Evolutionary conservation across 768 basidiomycete species (phyloP), one percentile per base, ranked within the genome.

Genomic region (Dendrothele bispora): DNA sequence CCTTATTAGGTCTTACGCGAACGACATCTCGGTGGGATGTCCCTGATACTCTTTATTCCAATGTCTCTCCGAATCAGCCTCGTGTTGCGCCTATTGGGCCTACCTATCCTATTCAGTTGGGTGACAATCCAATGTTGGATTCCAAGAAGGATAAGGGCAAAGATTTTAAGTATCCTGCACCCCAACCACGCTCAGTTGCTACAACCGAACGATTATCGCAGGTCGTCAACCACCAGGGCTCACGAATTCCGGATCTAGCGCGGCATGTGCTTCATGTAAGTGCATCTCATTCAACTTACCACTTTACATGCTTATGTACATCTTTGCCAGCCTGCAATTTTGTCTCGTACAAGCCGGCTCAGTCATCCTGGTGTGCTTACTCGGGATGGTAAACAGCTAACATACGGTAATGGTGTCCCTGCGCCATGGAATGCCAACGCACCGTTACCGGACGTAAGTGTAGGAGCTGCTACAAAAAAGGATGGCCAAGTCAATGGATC

Each of bases 191-290:
- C 29, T 68, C 74, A 22, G 72, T 79, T 10, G 65, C 71, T 15
- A 63, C 66, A 1, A 64, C 55, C 5, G 78, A 78, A 49, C 75
- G 80, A 37, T 67, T 92, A 22, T 74, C 83, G 2, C 84, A 87
- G 2, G 73, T 84, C 21, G 72, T 84, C 18, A 81, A 79, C 46
- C 77, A 84, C 45, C 85, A 88, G 53, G 68, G 70, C 1, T 83
- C 83, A 11, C 70, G 84, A 46, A 71, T 90, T 38, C 86, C 86
- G 6, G 79, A 83, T 43, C 69, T 91, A 38, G 80, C 87, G 7
- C 73, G 83, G 21, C 71, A 75, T 51, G 77, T 86, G 8, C 78
- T 91, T 40, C 79, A 86, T 28, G 88, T 89, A 61, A 51, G 84
- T 72, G 20, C 26, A 30, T 42, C 12, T 12, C 18, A 22, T 17